Conservation (phyloP, 1,284 basidiomycete species). For the Retiboletus flavoniger region DNA sequence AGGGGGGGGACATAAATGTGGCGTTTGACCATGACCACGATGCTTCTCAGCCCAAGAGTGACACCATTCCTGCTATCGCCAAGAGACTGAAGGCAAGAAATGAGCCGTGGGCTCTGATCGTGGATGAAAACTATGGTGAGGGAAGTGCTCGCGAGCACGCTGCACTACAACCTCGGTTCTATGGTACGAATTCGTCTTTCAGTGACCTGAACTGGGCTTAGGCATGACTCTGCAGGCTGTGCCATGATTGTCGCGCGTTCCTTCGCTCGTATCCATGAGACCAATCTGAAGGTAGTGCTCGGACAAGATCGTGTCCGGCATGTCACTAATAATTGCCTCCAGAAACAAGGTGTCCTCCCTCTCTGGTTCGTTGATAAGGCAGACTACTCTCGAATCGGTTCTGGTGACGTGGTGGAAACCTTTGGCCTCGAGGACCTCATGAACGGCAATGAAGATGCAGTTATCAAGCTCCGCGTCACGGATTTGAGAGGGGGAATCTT, state of each 20-base stretch:
- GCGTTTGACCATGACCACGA: constrained; percentile 73
- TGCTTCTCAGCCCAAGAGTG: constrained; percentile 50
- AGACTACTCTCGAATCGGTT: constrained; percentile 80
- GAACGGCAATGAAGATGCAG: constrained; percentile 49
- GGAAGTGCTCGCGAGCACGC: constrained; percentile 98
- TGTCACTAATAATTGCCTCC: constrained; percentile 11
- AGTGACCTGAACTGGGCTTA: background rate
- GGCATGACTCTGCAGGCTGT: constrained; percentile 52
- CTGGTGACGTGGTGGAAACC: constrained; percentile 60
- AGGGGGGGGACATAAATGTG: constrained; percentile 87
- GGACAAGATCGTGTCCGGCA: background rate
- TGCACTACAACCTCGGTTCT: constrained; percentile 94
- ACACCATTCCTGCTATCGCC: constrained; percentile 87
- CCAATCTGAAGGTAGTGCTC: constrained; percentile 80
- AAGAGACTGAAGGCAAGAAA: constrained; percentile 80
- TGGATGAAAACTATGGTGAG: constrained; percentile 97
- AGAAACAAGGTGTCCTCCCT: constrained; percentile 95
- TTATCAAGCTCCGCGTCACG: constrained; percentile 69
- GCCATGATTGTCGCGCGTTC: constrained; percentile 84
- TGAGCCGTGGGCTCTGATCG: constrained; percentile 92
- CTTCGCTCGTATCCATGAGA: constrained; percentile 98
- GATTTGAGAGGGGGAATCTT: constrained; percentile 64
- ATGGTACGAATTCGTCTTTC: constrained; percentile 51
- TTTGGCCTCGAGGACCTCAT: constrained; percentile 45
- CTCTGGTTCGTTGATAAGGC: constrained; percentile 86